These are phyloP conservation scores for Endotrypanum monterogeii DNA, from an alignment of 208 protist species.

Conservation along the genomic window DNA sequence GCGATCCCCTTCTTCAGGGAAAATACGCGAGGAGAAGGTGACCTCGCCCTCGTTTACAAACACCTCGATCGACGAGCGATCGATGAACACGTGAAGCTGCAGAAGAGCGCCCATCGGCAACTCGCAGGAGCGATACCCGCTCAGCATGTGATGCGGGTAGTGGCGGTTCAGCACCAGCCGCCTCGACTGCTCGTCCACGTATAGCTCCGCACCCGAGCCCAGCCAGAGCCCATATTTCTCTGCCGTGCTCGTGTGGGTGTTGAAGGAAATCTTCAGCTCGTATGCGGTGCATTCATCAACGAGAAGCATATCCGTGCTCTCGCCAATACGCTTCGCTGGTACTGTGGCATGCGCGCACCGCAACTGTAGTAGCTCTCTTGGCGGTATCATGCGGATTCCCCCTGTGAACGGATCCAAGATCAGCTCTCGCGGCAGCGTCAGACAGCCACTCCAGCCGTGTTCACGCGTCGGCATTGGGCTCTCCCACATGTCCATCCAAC, in stretches of 20 bases:
- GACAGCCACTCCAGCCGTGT: slow-evolving; percentile 37
- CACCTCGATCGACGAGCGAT: slow-evolving; percentile 60
- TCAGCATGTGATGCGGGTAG: slow-evolving; percentile 62
- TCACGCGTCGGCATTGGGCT: slow-evolving; percentile 37
- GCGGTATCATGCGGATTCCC: slow-evolving; percentile 30
- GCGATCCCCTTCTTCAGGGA: slow-evolving; percentile 38
- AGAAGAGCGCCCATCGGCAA: slow-evolving; percentile 35
- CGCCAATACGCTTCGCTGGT: slow-evolving; percentile 20
- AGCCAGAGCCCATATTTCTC: slow-evolving; percentile 69
- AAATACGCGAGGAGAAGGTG: slow-evolving; percentile 48
- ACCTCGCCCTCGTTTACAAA: slow-evolving; percentile 54
- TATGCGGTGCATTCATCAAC: slow-evolving; percentile 38
- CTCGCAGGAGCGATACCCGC: slow-evolving; percentile 52
- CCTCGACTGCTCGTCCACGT: slow-evolving; percentile 48
- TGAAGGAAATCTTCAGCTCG: slow-evolving; percentile 51
- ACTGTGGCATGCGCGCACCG: slow-evolving; percentile 30
- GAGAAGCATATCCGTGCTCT: slow-evolving; percentile 30
- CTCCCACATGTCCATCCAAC: slow-evolving; percentile 46
- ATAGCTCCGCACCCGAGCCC: slow-evolving; percentile 47
- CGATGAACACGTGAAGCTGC: slow-evolving; percentile 51
- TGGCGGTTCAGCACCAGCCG: slow-evolving; percentile 56
- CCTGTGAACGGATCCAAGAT: slow-evolving; percentile 24
- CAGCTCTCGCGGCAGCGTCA: slow-evolving; percentile 48
- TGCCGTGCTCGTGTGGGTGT: slow-evolving; percentile 37
- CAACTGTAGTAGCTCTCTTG: slow-evolving; percentile 39